A percentile compares a stretch with the other conserved stretches of the same genome.
These are phyloP conservation scores for Ogataea pignaliae DNA, from an alignment of 805 yeast genomes.

Conservation along the genomic window DNA sequence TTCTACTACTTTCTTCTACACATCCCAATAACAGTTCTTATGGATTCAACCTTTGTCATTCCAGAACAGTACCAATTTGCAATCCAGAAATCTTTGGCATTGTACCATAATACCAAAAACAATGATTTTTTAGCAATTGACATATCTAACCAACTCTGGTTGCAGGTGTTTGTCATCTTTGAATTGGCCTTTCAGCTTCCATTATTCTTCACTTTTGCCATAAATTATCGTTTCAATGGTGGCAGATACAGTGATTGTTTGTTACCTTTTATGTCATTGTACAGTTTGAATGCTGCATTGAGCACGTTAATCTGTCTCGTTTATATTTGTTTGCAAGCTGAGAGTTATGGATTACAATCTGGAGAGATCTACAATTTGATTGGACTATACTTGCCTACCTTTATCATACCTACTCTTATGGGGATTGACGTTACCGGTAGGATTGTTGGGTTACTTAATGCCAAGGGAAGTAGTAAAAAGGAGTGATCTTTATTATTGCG, in stretches of 20 bases:
- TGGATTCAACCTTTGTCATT: constrained; percentile 71
- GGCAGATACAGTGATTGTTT: constrained; percentile 18
- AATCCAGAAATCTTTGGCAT: constrained; percentile 46
- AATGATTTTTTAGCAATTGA: constrained; percentile 67
- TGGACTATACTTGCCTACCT: constrained; percentile 64
- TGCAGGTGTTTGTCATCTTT: constrained; percentile 60
- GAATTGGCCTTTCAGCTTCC: constrained; percentile 82
- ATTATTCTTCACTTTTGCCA: constrained; percentile 51
- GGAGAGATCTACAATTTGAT: constrained; percentile 40
- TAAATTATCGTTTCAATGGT: constrained; percentile 16
- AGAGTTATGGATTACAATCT: constrained; percentile 35
- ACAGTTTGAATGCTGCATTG: constrained; percentile 79
- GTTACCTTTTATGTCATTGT: constrained; percentile 40
- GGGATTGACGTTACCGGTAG: constrained; percentile 39
- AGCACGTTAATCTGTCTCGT: constrained; percentile 73
- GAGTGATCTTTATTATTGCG: neutral
- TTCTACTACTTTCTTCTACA: constrained; percentile 46
- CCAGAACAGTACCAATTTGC: constrained; percentile 45
- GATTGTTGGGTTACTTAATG: neutral
- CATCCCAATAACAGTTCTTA: constrained; percentile 66
- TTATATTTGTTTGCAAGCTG: constrained; percentile 35
- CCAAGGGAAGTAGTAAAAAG: constrained; percentile 1
- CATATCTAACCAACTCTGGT: constrained; percentile 45
- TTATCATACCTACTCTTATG: constrained; percentile 58
- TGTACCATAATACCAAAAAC: constrained; percentile 59